Evolutionary conservation across 352 stramenopile genomes (phyloP).

Genomic region (Phytophthora crassamura): DNA sequence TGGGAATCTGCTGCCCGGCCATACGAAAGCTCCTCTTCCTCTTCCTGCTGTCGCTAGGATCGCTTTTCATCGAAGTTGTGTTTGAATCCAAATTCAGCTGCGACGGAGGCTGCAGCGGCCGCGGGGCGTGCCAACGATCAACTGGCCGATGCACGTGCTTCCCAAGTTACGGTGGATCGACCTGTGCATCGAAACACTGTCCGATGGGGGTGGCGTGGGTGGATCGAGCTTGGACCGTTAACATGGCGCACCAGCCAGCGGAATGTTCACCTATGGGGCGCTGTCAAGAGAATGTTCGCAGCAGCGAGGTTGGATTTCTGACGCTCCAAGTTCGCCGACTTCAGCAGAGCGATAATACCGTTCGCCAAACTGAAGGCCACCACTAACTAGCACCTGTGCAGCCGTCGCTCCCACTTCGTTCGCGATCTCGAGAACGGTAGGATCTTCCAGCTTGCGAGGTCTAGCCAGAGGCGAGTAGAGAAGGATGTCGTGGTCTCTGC

Average conservation of each 20-base stretch:
- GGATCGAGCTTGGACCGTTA: slow-evolving; percentile 59
- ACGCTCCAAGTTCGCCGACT: slow-evolving; percentile 46
- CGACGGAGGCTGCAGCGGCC: slow-evolving; percentile 87
- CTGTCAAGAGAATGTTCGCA: slow-evolving; percentile 48
- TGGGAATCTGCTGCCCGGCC: not conserved
- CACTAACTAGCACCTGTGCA: slow-evolving; percentile 60
- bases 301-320: slow-evolving; percentile 54
- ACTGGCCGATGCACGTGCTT: slow-evolving; percentile 87
- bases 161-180: slow-evolving; percentile 70
- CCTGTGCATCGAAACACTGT: slow-evolving; percentile 62
- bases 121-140: slow-evolving; percentile 55
- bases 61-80: slow-evolving; percentile 1
- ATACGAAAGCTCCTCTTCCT: slow-evolving; percentile 24
- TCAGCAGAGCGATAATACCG: slow-evolving; percentile 62
- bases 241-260: slow-evolving; percentile 75
- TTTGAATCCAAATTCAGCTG: slow-evolving; percentile 55
- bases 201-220: slow-evolving; percentile 61
- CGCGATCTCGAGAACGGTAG: slow-evolving; percentile 39
- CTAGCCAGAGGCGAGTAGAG: slow-evolving; percentile 58
- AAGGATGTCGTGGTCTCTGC: not conserved
- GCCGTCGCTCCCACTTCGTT: slow-evolving; percentile 30
- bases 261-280: slow-evolving; percentile 90
- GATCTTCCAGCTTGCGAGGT: slow-evolving; percentile 41
- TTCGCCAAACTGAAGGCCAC: slow-evolving; percentile 60
- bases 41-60: slow-evolving; percentile 4